Conservation (phyloP, 495 filamentous ascomycete genomes). For the Penicillium silybi region DNA sequence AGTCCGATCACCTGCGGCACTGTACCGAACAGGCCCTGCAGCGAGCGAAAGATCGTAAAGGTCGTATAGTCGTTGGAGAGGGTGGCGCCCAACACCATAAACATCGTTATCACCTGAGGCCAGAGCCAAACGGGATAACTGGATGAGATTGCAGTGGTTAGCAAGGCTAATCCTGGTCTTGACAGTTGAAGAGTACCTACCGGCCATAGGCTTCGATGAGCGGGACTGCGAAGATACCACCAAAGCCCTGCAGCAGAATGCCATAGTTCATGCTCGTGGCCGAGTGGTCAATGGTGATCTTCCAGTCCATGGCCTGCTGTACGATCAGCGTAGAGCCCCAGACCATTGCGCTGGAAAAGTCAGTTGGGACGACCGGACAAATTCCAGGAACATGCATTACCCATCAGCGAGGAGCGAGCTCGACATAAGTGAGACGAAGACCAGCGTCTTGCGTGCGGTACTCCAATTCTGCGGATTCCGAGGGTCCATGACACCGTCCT, state of each 20-base stretch:
- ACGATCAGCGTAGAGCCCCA: constrained; percentile 49
- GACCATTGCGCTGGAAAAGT: constrained; percentile 36
- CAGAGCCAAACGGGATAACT: constrained; percentile 50
- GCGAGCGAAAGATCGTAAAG: constrained; percentile 49
- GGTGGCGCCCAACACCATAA: constrained; percentile 46
- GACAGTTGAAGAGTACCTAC: constrained; percentile 15
- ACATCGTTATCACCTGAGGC: constrained; percentile 45
- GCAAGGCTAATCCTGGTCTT: not conserved
- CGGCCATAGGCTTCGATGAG: constrained; percentile 47
- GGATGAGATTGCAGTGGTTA: constrained; percentile 6
- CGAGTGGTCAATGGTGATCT: constrained; percentile 38
- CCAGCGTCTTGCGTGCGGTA: constrained; percentile 24
- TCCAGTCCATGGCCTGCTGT: constrained; percentile 46
- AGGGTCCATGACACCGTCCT: constrained; percentile 11
- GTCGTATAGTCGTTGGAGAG: constrained; percentile 40
- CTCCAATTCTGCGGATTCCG: constrained; percentile 29
- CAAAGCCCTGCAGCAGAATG: constrained; percentile 50
- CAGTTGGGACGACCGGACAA: constrained; percentile 11
- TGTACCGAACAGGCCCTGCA: constrained; percentile 50
- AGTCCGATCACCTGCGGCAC: constrained; percentile 46
- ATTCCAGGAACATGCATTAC: constrained; percentile 19
- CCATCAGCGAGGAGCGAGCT: constrained; percentile 37
- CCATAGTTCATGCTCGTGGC: constrained; percentile 46
- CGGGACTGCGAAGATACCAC: constrained; percentile 50
- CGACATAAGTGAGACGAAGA: constrained; percentile 35